Evolutionary conservation across 352 stramenopile species (phyloP).

Genomic region (Phytopythium chamaehyphon): DNA sequence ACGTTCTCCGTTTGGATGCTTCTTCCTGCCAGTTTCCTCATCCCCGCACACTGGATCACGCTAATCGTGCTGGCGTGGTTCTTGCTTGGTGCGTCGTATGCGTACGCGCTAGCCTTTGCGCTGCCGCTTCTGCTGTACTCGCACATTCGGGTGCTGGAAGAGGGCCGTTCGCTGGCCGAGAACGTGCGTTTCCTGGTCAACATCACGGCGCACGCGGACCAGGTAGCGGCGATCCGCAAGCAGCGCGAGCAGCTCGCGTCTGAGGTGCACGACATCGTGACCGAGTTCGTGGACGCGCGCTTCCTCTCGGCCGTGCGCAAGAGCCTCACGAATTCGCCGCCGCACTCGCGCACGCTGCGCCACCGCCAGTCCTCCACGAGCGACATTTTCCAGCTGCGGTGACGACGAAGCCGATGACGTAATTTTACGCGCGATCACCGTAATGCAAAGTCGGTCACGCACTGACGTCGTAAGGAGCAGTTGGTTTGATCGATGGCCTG

Average conservation of each 20-base stretch:
- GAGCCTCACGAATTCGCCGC: slow-evolving; percentile 37
- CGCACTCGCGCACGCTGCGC: slow-evolving; percentile 21
- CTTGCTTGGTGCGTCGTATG: slow-evolving; percentile 50
- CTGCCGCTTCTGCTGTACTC: slow-evolving; percentile 70
- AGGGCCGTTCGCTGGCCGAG: slow-evolving; percentile 71
- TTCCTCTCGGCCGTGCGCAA: slow-evolving; percentile 57
- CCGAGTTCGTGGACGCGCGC: slow-evolving; percentile 40
- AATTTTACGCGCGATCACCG: too few species aligned
- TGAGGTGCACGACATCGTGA: slow-evolving; percentile 57
- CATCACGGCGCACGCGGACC: slow-evolving; percentile 56
- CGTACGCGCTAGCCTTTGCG: slow-evolving; percentile 47
- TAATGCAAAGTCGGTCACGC: too few species aligned
- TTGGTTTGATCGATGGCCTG: too few species aligned
- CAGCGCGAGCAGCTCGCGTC: slow-evolving; percentile 43
- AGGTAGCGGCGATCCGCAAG: slow-evolving; percentile 50
- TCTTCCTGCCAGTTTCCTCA: slow-evolving; percentile 36
- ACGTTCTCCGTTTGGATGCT: slow-evolving; percentile 4
- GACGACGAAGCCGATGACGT: neutral
- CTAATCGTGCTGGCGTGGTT: slow-evolving; percentile 55
- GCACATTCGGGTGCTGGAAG: slow-evolving; percentile 74
- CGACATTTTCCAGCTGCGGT: slow-evolving; percentile 22
- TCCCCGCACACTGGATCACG: slow-evolving; percentile 65
- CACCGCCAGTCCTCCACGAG: slow-evolving; percentile 42
- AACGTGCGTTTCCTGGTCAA: slow-evolving; percentile 76
- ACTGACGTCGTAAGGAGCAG: too few species aligned